Percentiles rank a stretch among this genome's conserved stretches.
Evolutionary conservation across 2,329 filamentous ascomycete species (phyloP).

Genomic region (Fusarium sp.): DNA sequence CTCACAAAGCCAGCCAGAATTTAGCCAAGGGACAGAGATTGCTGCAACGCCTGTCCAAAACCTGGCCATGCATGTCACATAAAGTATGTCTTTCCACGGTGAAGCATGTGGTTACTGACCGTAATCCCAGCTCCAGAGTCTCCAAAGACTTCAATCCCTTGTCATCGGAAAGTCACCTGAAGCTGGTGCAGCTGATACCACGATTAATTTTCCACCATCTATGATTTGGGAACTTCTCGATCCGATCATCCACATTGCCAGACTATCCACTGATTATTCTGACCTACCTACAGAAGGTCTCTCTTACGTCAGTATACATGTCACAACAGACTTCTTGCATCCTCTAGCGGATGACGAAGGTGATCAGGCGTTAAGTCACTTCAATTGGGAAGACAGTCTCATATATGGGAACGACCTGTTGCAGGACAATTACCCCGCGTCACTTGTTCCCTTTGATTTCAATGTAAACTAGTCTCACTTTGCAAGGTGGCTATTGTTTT

Average conservation of each 20-base stretch:
- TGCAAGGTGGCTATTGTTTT: not conserved
- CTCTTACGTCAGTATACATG: conserved; percentile 6
- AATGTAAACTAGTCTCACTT: not conserved
- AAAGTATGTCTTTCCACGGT: not conserved
- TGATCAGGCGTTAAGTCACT: not conserved
- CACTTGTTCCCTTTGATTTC: conserved; percentile 6
- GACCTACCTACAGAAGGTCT: not conserved
- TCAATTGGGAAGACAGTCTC: not conserved
- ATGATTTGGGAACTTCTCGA: conserved; percentile 21
- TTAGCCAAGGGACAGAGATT: not conserved
- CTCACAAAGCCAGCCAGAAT: not conserved
- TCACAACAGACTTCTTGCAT: conserved; percentile 16
- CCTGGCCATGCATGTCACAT: conserved; percentile 1
- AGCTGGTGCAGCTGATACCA: not conserved
- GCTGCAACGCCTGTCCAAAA: not conserved
- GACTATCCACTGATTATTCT: not conserved
- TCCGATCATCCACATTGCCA: not conserved
- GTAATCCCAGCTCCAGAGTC: not conserved
- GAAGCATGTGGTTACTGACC: fast-evolving
- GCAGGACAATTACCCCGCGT: not conserved
- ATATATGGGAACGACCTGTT: not conserved
- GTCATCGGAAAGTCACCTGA: not conserved
- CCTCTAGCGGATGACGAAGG: conserved; percentile 2
- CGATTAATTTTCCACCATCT: not conserved
- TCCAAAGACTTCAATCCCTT: not conserved